A percentile compares a stretch with the other conserved stretches of the same genome.
Evolutionary conservation across 1,139 yeast species (phyloP).

Genomic region (Zygosaccharomyces pseudobailii): DNA sequence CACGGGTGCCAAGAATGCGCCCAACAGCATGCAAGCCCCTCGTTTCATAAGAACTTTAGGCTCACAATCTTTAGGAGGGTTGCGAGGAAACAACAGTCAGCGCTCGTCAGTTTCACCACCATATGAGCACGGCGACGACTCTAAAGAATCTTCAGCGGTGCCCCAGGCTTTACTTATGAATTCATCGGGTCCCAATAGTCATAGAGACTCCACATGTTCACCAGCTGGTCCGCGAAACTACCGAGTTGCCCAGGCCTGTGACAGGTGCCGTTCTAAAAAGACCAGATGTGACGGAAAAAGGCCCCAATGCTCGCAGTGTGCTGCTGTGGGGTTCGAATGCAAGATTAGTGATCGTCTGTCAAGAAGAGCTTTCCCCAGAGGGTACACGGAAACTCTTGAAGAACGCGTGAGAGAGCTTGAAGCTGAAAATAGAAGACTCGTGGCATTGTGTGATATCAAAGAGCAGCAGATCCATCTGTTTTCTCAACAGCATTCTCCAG

Average conservation of each 20-base stretch:
- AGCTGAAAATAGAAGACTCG: slow-evolving; percentile 48
- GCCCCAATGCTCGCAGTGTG: slow-evolving; percentile 58
- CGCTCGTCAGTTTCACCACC: slow-evolving; percentile 16
- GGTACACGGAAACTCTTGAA: slow-evolving; percentile 68
- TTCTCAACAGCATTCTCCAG: slow-evolving; percentile 17
- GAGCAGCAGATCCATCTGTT: slow-evolving; percentile 52
- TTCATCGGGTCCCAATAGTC: not conserved
- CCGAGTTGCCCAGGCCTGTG: slow-evolving; percentile 74
- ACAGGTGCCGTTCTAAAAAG: slow-evolving; percentile 78
- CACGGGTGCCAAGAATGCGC: slow-evolving; percentile 1
- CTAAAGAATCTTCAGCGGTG: slow-evolving; percentile 1
- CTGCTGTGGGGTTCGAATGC: slow-evolving; percentile 65
- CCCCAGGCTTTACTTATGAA: not conserved
- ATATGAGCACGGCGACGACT: slow-evolving; percentile 2
- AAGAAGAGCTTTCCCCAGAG: slow-evolving; percentile 67
- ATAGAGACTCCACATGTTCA: not conserved
- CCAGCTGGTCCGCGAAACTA: slow-evolving; percentile 5
- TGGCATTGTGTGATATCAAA: slow-evolving; percentile 51
- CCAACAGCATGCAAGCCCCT: slow-evolving; percentile 11
- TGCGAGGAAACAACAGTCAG: slow-evolving; percentile 11
- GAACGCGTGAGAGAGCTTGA: slow-evolving; percentile 58
- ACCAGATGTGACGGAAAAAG: slow-evolving; percentile 37
- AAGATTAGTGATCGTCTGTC: slow-evolving; percentile 67
- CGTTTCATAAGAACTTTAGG: slow-evolving; percentile 20
- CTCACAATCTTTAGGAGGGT: slow-evolving; percentile 20